These are phyloP conservation scores for Hypoxylon lienhwacheense DNA, from an alignment of 495 filamentous ascomycete genomes.

Conservation along the genomic window DNA sequence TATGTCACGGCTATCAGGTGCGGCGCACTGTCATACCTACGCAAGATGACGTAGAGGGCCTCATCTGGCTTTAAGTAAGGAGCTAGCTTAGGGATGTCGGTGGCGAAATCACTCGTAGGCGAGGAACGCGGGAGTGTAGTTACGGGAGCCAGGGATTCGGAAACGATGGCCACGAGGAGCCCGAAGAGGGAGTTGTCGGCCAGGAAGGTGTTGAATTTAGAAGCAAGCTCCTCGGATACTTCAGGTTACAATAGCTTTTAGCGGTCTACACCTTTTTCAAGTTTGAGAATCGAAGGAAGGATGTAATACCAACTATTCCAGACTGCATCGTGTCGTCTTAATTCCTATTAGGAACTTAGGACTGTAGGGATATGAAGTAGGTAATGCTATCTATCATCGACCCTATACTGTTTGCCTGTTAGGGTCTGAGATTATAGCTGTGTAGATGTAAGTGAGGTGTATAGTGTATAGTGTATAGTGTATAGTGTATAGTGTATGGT, in stretches of 20 bases:
- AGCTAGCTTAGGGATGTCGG: constrained; percentile 60
- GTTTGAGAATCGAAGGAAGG: neutral
- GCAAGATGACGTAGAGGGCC: constrained; percentile 83
- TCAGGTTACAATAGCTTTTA: constrained; percentile 14
- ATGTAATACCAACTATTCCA: constrained; percentile 71
- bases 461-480: no score
- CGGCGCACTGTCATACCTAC: constrained; percentile 58
- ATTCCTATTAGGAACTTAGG: no score
- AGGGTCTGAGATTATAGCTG: no score
- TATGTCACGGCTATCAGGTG: constrained; percentile 81
- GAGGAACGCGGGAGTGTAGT: constrained; percentile 59
- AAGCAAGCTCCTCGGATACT: constrained; percentile 86
- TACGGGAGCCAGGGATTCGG: constrained; percentile 71
- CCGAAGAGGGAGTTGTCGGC: constrained; percentile 67
- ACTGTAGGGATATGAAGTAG: no score
- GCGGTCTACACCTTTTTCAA: constrained; percentile 14
- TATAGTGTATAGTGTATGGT: no score
- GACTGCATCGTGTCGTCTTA: constrained; percentile 85
- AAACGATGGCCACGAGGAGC: constrained; percentile 75
- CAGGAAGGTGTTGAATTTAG: constrained; percentile 76
- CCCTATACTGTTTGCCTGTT: no score
- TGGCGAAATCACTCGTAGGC: constrained; percentile 53
- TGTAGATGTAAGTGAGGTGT: no score
- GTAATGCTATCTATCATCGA: no score
- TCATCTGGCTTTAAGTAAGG: constrained; percentile 69